Conservation (phyloP, 352 stramenopile genomes). For the Phytophthora meadii region DNA sequence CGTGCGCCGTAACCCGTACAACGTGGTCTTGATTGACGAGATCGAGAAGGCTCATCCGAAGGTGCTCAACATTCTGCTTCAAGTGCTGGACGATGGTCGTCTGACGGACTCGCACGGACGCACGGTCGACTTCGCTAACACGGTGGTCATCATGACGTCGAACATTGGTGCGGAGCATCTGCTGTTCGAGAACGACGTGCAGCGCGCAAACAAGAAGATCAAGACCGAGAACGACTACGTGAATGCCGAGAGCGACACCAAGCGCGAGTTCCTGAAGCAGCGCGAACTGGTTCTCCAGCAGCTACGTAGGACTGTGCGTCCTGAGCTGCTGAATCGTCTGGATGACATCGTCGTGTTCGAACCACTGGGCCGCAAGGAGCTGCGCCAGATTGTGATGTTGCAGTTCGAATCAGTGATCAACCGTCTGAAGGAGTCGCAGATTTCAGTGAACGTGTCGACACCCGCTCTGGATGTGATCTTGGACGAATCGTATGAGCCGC, state of each 20-base stretch:
- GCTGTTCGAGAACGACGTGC: constrained; percentile 67
- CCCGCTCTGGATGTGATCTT: constrained; percentile 92
- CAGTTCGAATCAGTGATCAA: constrained; percentile 92
- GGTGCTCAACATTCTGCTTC: constrained; percentile 96
- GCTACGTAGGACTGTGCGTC: constrained; percentile 90
- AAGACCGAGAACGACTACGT: constrained; percentile 45
- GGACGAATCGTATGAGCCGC: constrained; percentile 92
- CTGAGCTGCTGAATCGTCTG: constrained; percentile 97
- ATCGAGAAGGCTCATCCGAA: constrained; percentile 98
- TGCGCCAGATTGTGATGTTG: constrained; percentile 94
- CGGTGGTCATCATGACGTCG: constrained; percentile 97
- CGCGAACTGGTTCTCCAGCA: constrained; percentile 88
- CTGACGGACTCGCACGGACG: constrained; percentile 96
- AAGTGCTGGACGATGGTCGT: constrained; percentile 98
- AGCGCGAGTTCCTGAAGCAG: constrained; percentile 54
- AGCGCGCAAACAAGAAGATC: constrained; percentile 69
- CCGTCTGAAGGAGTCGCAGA: constrained; percentile 73
- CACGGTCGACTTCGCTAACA: constrained; percentile 98
- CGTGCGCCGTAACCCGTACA: constrained; percentile 96
- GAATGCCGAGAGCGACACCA: constrained; percentile 32
- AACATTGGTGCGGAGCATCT: constrained; percentile 96
- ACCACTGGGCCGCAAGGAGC: constrained; percentile 85
- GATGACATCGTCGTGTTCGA: constrained; percentile 98
- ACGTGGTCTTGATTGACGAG: constrained; percentile 97
- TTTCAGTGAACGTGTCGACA: constrained; percentile 78